These are phyloP conservation scores for Chaetomiaceae sp. DNA, from an alignment of 2,329 filamentous ascomycete genomes.

Conservation along the genomic window DNA sequence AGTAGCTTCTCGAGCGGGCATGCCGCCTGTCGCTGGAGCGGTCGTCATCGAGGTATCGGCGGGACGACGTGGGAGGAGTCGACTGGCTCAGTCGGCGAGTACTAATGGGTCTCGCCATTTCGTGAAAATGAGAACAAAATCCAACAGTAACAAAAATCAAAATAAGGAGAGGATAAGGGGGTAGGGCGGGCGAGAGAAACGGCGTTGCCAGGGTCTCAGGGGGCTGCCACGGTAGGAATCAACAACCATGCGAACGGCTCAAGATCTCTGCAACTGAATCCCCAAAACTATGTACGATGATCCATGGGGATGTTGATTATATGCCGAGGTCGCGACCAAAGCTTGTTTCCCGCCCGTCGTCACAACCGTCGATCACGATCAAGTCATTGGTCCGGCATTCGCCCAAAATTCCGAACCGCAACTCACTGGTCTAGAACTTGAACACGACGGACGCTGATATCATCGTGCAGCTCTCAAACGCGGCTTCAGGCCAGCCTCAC, in stretches of 20 bases:
- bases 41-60: neutral
- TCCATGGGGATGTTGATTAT: too few relatives aligned
- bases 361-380: neutral
- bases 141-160: neutral
- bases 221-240: too few relatives aligned
- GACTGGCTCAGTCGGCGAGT: constrained; percentile 8
- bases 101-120: neutral
- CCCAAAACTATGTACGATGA: too few relatives aligned
- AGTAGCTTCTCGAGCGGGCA: neutral
- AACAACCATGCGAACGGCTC: too few relatives aligned
- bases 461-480: neutral
- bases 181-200: too few relatives aligned
- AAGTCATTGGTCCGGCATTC: neutral
- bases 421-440: neutral
- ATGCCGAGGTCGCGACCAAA: too few relatives aligned
- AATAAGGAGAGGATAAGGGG: neutral
- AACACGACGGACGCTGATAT: neutral
- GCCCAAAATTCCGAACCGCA: neutral
- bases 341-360: neutral
- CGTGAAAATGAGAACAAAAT: neutral
- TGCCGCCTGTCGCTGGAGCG: neutral
- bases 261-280: too few relatives aligned
- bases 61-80: constrained; percentile 5
- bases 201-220: too few relatives aligned
- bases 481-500: too few relatives aligned